Evolutionary conservation across 2,329 filamentous ascomycete species (phyloP), one percentile per base, ranked within the genome.

Genomic region (Calonectria crousiana): DNA sequence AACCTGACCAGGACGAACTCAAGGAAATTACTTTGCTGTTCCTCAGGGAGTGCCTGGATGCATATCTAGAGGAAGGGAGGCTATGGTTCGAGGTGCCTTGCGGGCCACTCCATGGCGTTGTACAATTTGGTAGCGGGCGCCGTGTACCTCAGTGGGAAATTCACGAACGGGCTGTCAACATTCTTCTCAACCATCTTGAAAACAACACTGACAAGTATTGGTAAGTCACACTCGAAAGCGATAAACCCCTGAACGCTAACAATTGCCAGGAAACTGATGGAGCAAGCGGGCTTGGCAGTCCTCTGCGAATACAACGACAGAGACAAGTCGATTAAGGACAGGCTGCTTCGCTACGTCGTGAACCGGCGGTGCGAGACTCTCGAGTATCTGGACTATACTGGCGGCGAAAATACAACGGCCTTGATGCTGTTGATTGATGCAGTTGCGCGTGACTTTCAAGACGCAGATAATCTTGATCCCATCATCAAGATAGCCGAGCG

Each of bases 81-180:
- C 38, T 76, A 4, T 81, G 79, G 78, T 76, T 81, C 11, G 67
- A 76, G 28, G 53, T 78, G 11, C 52, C 71, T 13, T 58, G 62
- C 14, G 69, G 76, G 3, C 79, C 78, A 2, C 58, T 81, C 4
- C 68, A 76, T 11, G 77, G 73, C 9, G 34, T 81, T 34, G 78
- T 76, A 30, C 68, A 78, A n/a, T 62, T 66, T 51, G 66, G 51
- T 2, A 20, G 34, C 16, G 41, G 28, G 5, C 32, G 51, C 4
- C 52, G 32, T 26, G 20, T 44, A 30, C 34, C 44, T n/a, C 11
- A 41, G 14, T 47, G 72, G 13, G 69, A 65, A 5, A 69, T 75
- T 38, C 72, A 77, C 28, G 60, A 34, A 8, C 14, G 20, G 1
- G 69, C 75, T 11, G 76, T 80, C 26, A 34, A 56, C 1, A 71